Percentiles rank a stretch among this genome's conserved stretches.
These are phyloP conservation scores for Citrus unshiu DNA, from an alignment of 345 rosid genomes.

Conservation along the genomic window DNA sequence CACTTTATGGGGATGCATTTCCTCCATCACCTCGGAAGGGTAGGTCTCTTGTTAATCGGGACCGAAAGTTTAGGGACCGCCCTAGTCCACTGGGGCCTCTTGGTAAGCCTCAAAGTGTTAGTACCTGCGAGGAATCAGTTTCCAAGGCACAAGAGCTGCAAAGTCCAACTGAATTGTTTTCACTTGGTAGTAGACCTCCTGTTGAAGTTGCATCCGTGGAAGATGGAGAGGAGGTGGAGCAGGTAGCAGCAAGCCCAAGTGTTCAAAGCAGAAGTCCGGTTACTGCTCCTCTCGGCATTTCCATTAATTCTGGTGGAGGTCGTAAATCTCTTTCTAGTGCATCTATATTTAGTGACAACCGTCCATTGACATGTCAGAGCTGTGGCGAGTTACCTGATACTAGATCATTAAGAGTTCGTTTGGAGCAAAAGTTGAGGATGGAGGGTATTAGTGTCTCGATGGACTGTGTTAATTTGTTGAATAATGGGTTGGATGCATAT, in stretches of 20 bases:
- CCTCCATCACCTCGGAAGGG: constrained; percentile 67
- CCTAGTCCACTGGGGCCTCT: constrained; percentile 77
- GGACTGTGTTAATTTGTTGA: constrained; percentile 67
- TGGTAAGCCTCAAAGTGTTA: constrained; percentile 69
- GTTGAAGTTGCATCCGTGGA: constrained; percentile 78
- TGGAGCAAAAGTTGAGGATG: constrained; percentile 63
- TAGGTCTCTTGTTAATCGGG: constrained; percentile 48
- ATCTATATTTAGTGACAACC: constrained; percentile 21
- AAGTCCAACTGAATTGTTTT: constrained; percentile 70
- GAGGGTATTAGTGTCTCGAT: constrained; percentile 52
- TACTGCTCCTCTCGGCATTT: constrained; percentile 83
- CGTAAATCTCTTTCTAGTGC: constrained; percentile 37
- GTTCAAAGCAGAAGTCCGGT: constrained; percentile 74
- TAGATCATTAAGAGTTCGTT: constrained; percentile 52
- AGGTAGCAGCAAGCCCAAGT: constrained; percentile 65
- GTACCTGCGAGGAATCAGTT: constrained; percentile 44
- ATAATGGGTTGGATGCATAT: constrained; percentile 64
- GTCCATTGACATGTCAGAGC: constrained; percentile 47
- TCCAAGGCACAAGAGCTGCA: constrained; percentile 54
- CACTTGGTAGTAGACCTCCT: constrained; percentile 83
- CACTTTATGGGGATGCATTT: constrained; percentile 49
- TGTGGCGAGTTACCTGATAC: constrained; percentile 75
- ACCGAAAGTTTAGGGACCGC: constrained; percentile 58
- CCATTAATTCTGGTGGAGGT: constrained; percentile 39
- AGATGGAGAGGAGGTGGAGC: constrained; percentile 98